A percentile compares a stretch with the other conserved stretches of the same genome.
Conservation (phyloP, 352 stramenopile genomes). For the Pythium apleroticum region DNA sequence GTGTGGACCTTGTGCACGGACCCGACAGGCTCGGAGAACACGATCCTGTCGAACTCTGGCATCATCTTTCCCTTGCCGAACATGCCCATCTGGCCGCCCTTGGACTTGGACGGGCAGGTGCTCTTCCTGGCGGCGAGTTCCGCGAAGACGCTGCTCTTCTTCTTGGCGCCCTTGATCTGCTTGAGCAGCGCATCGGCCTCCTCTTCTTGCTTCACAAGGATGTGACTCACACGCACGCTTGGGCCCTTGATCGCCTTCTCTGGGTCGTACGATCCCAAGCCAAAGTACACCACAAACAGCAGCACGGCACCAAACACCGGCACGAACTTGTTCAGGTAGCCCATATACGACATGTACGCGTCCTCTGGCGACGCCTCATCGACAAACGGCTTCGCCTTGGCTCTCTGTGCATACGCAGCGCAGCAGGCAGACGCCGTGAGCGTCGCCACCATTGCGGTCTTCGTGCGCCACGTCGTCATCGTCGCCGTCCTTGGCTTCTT, state of each 20-base stretch:
- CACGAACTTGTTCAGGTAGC: constrained; percentile 29
- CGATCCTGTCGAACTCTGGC: constrained; percentile 68
- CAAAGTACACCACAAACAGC: constrained; percentile 25
- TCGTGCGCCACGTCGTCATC: constrained; percentile 1
- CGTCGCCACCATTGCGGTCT: background rate
- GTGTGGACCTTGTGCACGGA: constrained; percentile 63
- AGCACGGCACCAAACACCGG: constrained; percentile 15
- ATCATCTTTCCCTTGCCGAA: constrained; percentile 78
- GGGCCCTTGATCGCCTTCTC: constrained; percentile 27
- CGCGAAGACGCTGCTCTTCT: constrained; percentile 49
- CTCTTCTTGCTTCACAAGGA: constrained; percentile 56
- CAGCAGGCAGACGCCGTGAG: background rate
- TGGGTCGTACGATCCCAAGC: constrained; percentile 12
- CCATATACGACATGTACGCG: constrained; percentile 24
- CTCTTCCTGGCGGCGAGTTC: constrained; percentile 53
- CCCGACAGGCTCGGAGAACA: constrained; percentile 57
- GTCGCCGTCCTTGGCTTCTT: constrained; percentile 1
- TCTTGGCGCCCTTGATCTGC: constrained; percentile 53
- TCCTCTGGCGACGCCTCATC: background rate
- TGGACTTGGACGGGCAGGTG: constrained; percentile 58
- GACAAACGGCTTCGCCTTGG: background rate
- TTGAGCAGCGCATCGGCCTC: constrained; percentile 55
- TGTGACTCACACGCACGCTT: constrained; percentile 57
- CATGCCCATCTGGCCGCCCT: constrained; percentile 61
- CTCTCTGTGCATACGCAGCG: background rate